A percentile compares a stretch with the other conserved stretches of the same genome.
phyloP scores from a whole-genome alignment of 345 rosid genomes.

The Bruguiera gymnorhiza region DNA sequence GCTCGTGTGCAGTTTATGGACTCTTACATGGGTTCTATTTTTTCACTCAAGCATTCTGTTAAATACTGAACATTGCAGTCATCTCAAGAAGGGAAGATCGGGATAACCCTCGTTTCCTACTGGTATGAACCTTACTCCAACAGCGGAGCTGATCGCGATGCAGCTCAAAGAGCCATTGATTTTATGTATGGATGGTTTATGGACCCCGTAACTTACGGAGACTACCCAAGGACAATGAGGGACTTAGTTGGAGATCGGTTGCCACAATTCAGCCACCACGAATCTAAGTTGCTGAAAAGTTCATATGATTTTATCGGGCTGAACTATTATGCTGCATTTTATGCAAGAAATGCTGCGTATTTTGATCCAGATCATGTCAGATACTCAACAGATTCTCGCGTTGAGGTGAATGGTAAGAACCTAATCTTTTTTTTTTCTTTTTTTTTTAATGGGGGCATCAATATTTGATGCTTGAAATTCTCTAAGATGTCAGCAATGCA shows the following conservation, averaged over 20 bases:
- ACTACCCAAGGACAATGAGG: constrained; percentile 17
- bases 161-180: constrained; percentile 9
- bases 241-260: constrained; percentile 7
- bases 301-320: constrained; percentile 19
- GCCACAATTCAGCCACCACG: background rate
- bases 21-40: background rate
- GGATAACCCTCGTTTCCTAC: constrained; percentile 5
- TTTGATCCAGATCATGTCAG: background rate
- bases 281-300: background rate
- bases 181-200: constrained; percentile 17
- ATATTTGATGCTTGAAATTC: background rate
- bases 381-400: background rate
- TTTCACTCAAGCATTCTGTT: background rate
- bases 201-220: constrained; percentile 14
- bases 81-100: constrained; percentile 10
- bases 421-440: too few relatives aligned
- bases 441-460: background rate
- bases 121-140: constrained; percentile 8
- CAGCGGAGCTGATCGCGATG: background rate
- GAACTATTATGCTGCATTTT: constrained; percentile 12
- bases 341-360: background rate
- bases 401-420: background rate
- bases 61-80: constrained; percentile 4
- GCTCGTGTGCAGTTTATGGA: background rate
- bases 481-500: background rate